phyloP scores from a whole-genome alignment of 495 filamentous ascomycete genomes.

The Daldinia caldariorum region DNA sequence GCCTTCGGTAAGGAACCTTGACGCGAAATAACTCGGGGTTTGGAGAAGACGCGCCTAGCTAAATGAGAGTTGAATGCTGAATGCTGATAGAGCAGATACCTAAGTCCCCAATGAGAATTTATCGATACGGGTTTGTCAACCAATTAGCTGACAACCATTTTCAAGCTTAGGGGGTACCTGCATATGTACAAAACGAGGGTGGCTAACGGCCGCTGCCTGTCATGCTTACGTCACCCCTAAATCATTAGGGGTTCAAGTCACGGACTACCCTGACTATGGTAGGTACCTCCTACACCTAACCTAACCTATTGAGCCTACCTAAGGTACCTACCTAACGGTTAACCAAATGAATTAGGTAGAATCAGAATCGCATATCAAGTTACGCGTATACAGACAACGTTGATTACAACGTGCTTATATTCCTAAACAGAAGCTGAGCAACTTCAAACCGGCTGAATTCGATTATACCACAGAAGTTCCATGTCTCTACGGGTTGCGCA shows the following conservation, averaged over 20 bases:
- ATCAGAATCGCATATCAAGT: neutral
- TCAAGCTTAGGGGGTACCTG: neutral
- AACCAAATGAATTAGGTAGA: too few relatives aligned
- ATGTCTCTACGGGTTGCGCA: neutral
- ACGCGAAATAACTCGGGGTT: constrained; percentile 20
- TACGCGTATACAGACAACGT: neutral
- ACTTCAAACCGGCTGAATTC: neutral
- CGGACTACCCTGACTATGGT: too few relatives aligned
- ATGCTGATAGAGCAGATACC: neutral
- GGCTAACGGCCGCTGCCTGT: too few relatives aligned
- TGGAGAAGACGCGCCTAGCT: constrained; percentile 24
- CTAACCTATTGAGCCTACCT: too few relatives aligned
- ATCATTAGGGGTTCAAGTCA: too few relatives aligned
- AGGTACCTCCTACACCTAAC: too few relatives aligned
- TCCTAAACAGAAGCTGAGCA: neutral
- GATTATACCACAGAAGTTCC: neutral
- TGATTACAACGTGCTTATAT: neutral
- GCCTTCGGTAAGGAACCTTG: constrained; percentile 14
- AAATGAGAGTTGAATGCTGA: neutral
- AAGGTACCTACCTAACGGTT: too few relatives aligned
- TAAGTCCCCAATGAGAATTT: neutral
- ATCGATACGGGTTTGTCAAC: constrained; percentile 2
- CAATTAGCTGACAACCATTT: neutral
- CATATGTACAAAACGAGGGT: neutral
- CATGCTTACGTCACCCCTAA: too few relatives aligned